Percentiles rank a stretch among this genome's conserved stretches.
These are phyloP conservation scores for Cyberlindnera suaveolens DNA, from an alignment of 805 yeast species.

Conservation along the genomic window DNA sequence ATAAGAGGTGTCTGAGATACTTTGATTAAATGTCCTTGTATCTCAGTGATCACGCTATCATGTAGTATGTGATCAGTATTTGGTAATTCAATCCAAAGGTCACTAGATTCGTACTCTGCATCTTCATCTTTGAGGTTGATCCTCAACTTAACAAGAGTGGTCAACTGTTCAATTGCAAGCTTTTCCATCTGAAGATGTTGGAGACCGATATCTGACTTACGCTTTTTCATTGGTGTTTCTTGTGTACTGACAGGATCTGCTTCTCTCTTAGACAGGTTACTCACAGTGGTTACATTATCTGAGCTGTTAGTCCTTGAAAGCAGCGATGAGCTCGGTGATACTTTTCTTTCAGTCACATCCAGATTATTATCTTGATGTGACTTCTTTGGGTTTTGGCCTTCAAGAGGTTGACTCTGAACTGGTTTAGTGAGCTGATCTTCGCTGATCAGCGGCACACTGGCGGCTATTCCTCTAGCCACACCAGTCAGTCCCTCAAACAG, in stretches of 20 bases:
- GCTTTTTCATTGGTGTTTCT: constrained; percentile 9
- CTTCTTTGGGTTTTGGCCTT: not conserved
- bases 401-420: not conserved
- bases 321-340: no score
- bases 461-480: not conserved
- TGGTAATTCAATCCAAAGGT: constrained; percentile 22
- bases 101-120: constrained; percentile 19
- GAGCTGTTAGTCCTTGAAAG: no score
- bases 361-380: no score
- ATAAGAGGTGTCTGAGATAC: constrained; percentile 12
- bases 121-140: constrained; percentile 24
- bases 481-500: not conserved
- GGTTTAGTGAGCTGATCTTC: not conserved
- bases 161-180: constrained; percentile 6
- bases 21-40: constrained; percentile 20
- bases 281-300: not conserved
- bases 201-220: constrained; percentile 12
- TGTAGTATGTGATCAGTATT: constrained; percentile 17
- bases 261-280: not conserved
- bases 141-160: constrained; percentile 4
- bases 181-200: constrained; percentile 16
- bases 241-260: not conserved
- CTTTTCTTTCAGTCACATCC: no score
- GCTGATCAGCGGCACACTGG: not conserved
- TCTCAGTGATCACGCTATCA: constrained; percentile 10